Percentiles rank a stretch among this genome's conserved stretches.
Evolutionary conservation across 768 basidiomycete species (phyloP).

Genomic region (Lyophyllum semitale): DNA sequence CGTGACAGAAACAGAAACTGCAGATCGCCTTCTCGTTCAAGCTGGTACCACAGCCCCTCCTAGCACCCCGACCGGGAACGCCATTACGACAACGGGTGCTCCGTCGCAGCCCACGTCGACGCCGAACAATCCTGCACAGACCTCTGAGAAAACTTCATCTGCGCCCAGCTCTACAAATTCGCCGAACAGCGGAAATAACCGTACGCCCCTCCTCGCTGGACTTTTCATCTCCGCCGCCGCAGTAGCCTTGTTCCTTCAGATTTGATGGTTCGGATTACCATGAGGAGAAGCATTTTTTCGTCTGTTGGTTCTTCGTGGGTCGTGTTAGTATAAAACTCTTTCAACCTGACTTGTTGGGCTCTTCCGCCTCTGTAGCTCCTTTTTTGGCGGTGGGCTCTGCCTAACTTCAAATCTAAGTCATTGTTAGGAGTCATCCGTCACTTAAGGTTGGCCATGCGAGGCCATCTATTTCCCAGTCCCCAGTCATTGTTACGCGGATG

Average conservation of each 20-base stretch:
- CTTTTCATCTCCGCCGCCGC: slow-evolving; percentile 6
- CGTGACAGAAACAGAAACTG: slow-evolving; percentile 20
- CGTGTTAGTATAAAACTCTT: neutral
- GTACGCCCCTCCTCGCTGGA: slow-evolving; percentile 11
- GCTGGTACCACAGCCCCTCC: slow-evolving; percentile 16
- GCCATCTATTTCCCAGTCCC: neutral
- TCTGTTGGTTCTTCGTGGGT: neutral
- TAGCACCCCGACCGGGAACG: neutral
- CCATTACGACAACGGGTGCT: neutral
- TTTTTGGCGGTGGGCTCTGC: neutral
- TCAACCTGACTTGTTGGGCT: neutral
- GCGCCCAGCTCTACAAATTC: slow-evolving; percentile 18
- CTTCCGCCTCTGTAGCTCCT: neutral
- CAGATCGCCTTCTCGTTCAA: slow-evolving; percentile 14
- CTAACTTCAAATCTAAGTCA: neutral
- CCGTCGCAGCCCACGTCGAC: slow-evolving; percentile 10
- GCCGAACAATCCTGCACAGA: slow-evolving; percentile 8
- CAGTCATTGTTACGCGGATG: neutral
- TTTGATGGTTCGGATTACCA: neutral
- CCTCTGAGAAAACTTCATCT: slow-evolving; percentile 16
- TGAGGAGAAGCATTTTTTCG: neutral
- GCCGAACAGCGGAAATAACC: neutral
- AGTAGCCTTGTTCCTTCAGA: neutral
- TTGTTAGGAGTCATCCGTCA: neutral
- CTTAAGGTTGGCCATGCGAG: neutral